phyloP scores from a whole-genome alignment of 805 yeast genomes.

The Maudiozyma turicensis region DNA sequence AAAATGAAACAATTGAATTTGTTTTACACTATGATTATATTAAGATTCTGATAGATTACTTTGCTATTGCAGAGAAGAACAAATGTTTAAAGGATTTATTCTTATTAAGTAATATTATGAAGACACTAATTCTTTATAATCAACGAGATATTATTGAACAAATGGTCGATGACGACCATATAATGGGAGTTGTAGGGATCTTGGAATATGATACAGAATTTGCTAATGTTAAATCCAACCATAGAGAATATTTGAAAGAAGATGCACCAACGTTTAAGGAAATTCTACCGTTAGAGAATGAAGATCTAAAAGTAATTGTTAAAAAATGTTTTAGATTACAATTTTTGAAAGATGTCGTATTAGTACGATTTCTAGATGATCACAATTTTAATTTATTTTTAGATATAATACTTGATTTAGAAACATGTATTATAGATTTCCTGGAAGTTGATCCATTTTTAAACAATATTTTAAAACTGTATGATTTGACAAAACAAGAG shows the following conservation, averaged over 20 bases:
- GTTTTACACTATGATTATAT: conserved; percentile 48
- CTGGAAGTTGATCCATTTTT: conserved; percentile 36
- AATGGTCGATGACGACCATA: conserved; percentile 43
- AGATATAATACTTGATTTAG: conserved; percentile 28
- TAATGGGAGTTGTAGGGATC: conserved; percentile 62
- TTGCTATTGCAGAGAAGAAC: conserved; percentile 45
- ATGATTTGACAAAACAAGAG: conserved; percentile 23
- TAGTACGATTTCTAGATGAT: conserved; percentile 78
- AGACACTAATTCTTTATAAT: conserved; percentile 60
- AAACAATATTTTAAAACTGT: conserved; percentile 49
- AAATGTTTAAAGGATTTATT: conserved; percentile 50
- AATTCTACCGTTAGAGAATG: conserved; percentile 53
- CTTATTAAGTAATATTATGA: conserved; percentile 61
- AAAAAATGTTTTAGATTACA: conserved; percentile 69
- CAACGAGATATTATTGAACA: conserved; percentile 53
- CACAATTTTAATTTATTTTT: conserved; percentile 57
- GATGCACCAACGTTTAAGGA: conserved; percentile 46
- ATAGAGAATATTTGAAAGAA: conserved; percentile 56
- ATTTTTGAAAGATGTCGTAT: conserved; percentile 76
- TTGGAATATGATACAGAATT: conserved; percentile 85
- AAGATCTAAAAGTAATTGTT: conserved; percentile 43
- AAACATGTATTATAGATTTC: conserved; percentile 27
- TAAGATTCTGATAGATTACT: conserved; percentile 39
- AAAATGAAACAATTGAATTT: conserved; percentile 50
- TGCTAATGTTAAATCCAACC: conserved; percentile 71